Conservation (phyloP, 768 basidiomycete genomes). For the Amanita rubescens region DNA sequence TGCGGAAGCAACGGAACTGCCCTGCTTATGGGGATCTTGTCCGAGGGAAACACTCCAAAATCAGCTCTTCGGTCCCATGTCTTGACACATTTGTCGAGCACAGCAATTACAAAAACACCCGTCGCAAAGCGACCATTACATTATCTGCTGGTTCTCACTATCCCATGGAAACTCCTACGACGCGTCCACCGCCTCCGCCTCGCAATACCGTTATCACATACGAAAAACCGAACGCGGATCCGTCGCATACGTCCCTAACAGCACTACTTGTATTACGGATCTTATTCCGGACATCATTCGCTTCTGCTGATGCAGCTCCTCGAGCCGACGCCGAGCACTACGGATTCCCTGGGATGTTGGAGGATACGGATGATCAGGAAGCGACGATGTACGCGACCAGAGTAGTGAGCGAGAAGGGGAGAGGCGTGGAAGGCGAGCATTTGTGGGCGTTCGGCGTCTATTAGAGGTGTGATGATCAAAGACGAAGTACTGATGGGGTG, state of each 20-base stretch:
- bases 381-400: conserved; percentile 37
- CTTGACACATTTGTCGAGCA: conserved; percentile 68
- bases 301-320: conserved; percentile 58
- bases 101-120: conserved; percentile 52
- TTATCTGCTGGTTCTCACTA: conserved; percentile 51
- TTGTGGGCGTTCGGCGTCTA: conserved; percentile 48
- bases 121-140: conserved; percentile 69
- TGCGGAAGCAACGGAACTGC: conserved; percentile 33
- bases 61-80: conserved; percentile 56
- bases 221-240: conserved; percentile 50
- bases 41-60: conserved; percentile 37
- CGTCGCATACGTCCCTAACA: conserved; percentile 68
- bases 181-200: conserved; percentile 64
- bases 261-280: conserved; percentile 79
- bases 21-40: conserved; percentile 75
- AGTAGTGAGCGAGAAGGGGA: conserved; percentile 61
- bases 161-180: conserved; percentile 56
- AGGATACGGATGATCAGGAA: conserved; percentile 70
- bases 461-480: conserved; percentile 57
- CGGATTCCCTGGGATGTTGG: conserved; percentile 79
- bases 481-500: conserved; percentile 46
- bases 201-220: conserved; percentile 55
- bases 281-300: conserved; percentile 74
- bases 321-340: conserved; percentile 80
- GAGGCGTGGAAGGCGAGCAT: conserved; percentile 64